Evolutionary conservation across 2,329 filamentous ascomycete genomes (phyloP), one percentile per base, ranked within the genome.

Genomic region (Pseudofabraea citricarpa): DNA sequence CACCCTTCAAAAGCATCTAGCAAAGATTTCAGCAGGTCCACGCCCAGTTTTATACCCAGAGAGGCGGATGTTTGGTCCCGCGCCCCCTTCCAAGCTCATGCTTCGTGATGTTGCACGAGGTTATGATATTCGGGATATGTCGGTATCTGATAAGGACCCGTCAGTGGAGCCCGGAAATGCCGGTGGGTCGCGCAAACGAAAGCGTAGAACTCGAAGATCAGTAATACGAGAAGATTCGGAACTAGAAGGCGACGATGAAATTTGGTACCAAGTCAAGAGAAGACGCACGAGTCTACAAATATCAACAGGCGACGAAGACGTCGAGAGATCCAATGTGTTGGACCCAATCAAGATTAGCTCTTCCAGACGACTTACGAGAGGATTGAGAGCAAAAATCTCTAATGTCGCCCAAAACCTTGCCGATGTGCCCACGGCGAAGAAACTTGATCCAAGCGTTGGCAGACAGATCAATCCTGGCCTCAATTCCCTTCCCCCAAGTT

Each of bases 21-120:
- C 52, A 20, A 51, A 39, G 31, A 38, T 55, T 6, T 43, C 55
- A 16, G 45, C 44, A 33, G 46, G 53, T 10, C 46, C 51, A 31
- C 56, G 59, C 18, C 57, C 59, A 15, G 42, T 60, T 15, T 18
- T 57, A 6, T 48, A 50, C 27, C 54, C 52, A 15, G 50, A 52
- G 15, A 47, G 53, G 16, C 36, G 43, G 15, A 18, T 47, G 18
- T 40, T 47, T 40, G 38, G 46, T 36, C 52, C 52, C n/a, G 38
- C 48, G 9, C n/a, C 36, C 6, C 52, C 47, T 21, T 54, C 54
- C 12, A 52, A 50, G 23, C n/a, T 13, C 6, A 27, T 51, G 2
- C 27, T 53, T 4, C 20, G 26, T 13, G 42, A 44, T 32, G 38
- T 29, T 32, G 27, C 20, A 6, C 26, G 33, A 26, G 18, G 43